These are phyloP conservation scores for Penicillium longicatenatum DNA, from an alignment of 495 filamentous ascomycete genomes.

Conservation along the genomic window DNA sequence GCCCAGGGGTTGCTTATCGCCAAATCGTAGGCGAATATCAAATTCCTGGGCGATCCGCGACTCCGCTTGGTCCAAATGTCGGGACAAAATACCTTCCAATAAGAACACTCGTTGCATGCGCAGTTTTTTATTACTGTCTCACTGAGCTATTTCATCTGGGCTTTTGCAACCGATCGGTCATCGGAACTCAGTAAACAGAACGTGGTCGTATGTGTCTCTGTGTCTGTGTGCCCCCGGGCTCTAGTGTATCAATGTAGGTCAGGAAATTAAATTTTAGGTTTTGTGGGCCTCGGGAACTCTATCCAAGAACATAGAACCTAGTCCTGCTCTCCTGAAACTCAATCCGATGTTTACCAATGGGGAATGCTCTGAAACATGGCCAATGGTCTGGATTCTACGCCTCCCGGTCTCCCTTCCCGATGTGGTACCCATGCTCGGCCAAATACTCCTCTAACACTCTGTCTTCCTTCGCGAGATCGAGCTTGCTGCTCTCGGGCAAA, in stretches of 20 bases:
- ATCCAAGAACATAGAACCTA: too few species aligned
- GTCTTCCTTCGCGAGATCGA: conserved; percentile 37
- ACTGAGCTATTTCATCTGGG: neutral
- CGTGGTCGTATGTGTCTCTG: too few species aligned
- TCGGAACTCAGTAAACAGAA: too few species aligned
- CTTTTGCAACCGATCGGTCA: too few species aligned
- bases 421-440: conserved; percentile 44
- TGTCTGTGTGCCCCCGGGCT: too few species aligned
- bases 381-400: neutral
- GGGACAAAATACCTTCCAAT: neutral
- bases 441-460: conserved; percentile 27
- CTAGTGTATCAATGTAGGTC: too few species aligned
- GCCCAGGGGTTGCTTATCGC: neutral
- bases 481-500: conserved; percentile 35
- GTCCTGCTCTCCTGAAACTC: neutral
- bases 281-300: too few species aligned
- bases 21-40: neutral
- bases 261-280: too few species aligned
- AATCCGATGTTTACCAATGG: neutral
- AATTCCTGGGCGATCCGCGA: neutral
- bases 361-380: neutral
- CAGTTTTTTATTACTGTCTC: neutral
- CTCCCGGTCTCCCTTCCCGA: conserved; percentile 15
- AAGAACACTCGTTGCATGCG: neutral
- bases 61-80: neutral